Evolutionary conservation across 805 yeast species (phyloP), one percentile per base, ranked within the genome.

Genomic region (Candida qinlingensis): DNA sequence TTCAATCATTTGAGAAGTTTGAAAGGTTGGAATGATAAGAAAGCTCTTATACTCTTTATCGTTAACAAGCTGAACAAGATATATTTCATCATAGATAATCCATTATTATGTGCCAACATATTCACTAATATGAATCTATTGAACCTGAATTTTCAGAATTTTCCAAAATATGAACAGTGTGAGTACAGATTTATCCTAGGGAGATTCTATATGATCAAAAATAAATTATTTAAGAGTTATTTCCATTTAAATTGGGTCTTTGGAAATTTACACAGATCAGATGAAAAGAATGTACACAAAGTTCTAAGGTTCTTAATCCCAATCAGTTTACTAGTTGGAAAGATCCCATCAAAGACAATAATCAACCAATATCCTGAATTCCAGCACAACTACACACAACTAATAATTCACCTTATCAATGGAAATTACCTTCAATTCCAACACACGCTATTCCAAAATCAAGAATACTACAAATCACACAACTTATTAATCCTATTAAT

Each of bases 101-200:
- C 85, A 6, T 67, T 80, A 54, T 64, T 80, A 13, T 81, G 87
- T 62, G 73, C 80, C 35, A 80, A 81, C 55, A 79, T 81, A 37
- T 80, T 80, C 57, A 73, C 83, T 34, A 81, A 81, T 60, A 75
- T 81, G 68, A 78, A 75, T 42, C 54, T 76, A 42, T 70, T 81
- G 19, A 66, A 68, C 27, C 64, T 81, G 37, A 70, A 68, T 37
- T 71, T 72, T 45, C 54, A 53, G 4, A 61, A 67, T n/a, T 79
- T 73, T 38, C 60, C 71, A 4, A 67, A 57, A 39, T 62, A 71
- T 13, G 79, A 78, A 52, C 73, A 76, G 41, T 58, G 80, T 6
- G 76, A 74, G 44, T 81, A 79, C 60, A 62, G 85, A 42, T 80
- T 70, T 57, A 71, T 76, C 42, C 63, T 80, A 41, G 81, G 81